Evolutionary conservation across 176 grass and related monocot species (phyloP).

Genomic region (Elymus sibiricus): DNA sequence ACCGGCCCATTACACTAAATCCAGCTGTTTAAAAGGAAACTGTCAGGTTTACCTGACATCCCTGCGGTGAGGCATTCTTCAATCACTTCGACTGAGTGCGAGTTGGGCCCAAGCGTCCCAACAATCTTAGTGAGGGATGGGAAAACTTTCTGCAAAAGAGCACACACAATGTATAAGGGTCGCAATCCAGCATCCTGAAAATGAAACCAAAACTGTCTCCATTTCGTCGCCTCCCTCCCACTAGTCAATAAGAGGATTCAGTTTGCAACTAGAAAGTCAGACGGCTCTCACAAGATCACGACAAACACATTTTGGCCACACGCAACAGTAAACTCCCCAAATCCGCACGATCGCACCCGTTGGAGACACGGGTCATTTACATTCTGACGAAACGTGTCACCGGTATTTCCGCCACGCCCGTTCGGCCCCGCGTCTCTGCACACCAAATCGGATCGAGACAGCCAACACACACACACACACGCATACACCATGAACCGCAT

Average conservation of each 20-base stretch:
- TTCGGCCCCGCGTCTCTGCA: neutral
- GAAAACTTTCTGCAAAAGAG: slow-evolving; percentile 64
- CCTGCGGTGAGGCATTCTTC: slow-evolving; percentile 85
- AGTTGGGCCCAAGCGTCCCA: slow-evolving; percentile 81
- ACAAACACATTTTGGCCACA: neutral
- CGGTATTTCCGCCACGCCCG: neutral
- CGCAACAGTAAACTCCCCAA: neutral
- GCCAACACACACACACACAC: neutral
- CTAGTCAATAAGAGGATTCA: neutral
- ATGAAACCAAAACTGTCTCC: neutral
- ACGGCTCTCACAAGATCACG: neutral
- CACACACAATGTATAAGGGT: neutral
- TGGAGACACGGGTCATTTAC: neutral
- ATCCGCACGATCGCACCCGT: neutral
- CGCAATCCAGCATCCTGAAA: neutral
- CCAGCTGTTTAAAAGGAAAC: neutral
- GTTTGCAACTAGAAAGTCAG: neutral
- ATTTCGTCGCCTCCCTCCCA: neutral
- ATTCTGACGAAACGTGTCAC: neutral
- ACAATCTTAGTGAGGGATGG: slow-evolving; percentile 96
- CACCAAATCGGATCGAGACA: slow-evolving; percentile 4
- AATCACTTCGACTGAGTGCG: slow-evolving; percentile 70
- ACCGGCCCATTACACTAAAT: neutral
- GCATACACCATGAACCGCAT: neutral
- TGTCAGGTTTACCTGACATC: slow-evolving; percentile 68